These are phyloP conservation scores for Lactarius evosmus DNA, from an alignment of 768 basidiomycete species.

Conservation along the genomic window DNA sequence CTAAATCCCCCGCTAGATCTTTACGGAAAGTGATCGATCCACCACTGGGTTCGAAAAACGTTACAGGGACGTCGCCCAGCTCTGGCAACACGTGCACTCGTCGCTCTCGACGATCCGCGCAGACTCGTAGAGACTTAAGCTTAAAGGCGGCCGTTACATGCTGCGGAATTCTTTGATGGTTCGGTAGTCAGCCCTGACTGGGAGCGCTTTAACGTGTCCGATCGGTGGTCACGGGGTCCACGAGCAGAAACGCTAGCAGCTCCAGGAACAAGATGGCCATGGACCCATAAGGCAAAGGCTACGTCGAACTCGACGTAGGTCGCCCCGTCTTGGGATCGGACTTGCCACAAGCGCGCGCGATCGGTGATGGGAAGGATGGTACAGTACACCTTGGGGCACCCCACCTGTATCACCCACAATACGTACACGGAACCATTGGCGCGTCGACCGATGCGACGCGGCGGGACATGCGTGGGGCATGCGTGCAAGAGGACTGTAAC, in stretches of 20 bases:
- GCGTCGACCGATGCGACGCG: neutral
- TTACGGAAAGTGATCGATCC: neutral
- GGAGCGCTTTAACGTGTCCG: neutral
- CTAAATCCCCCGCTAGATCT: neutral
- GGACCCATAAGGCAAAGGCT: neutral
- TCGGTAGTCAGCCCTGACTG: neutral
- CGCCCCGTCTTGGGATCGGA: neutral
- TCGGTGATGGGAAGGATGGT: neutral
- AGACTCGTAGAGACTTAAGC: neutral
- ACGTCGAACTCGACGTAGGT: neutral
- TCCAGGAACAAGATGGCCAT: neutral
- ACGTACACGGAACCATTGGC: neutral
- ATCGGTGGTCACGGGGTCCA: neutral
- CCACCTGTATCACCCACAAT: neutral
- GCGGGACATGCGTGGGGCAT: neutral
- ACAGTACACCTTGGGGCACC: neutral
- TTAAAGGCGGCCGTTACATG: neutral
- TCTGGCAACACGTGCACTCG: neutral
- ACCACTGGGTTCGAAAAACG: neutral
- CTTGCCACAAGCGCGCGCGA: neutral
- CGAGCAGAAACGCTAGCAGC: neutral
- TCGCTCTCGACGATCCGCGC: neutral
- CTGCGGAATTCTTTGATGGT: neutral
- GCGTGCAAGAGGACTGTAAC: neutral
- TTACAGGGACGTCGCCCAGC: too few relatives aligned